Base-by-base conservation (phyloP, 2,329 filamentous ascomycete genomes). In the Botryotinia narcissicola region DNA sequence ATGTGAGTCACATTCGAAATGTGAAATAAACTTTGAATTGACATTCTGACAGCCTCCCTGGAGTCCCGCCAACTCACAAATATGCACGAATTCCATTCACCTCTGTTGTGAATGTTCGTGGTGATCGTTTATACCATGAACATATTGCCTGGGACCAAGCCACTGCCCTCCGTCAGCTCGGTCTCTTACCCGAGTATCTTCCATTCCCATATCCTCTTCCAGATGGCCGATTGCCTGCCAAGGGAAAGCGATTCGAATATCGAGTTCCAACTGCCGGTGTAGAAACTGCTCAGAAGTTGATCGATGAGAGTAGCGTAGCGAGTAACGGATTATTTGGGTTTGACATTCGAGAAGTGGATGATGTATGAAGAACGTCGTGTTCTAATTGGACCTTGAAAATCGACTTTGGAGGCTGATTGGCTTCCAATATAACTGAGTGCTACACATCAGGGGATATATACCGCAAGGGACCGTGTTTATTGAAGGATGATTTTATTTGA, bases 101-200 rank as follows among this genome's bases (percentile, higher is more conserved):
- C 0, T 85, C 87, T 4, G 84, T 93, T 0, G 90, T 93, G 7
- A 91, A 91, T 73, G 86, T 93, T 71, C 86, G 91, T 2, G 91
- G 91, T 3, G 90, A 92, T 78, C 84, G 90, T 0, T 81, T 93
- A 0, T 92, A 89, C 76, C 90, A 92, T 75, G 91, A 93, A 79
- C 91, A 93, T 77, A 92, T 93, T 61, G 83, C 86, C 22, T 93
- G 91, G 90, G 91, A 93, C 74, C 90, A 92, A 79, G 88, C 84
- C 0, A 90, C 88, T 0, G 86, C 88, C 2, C 82, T 93, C 16
- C 81, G 84, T 10, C 91, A 93, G 79, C 80, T 91, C 1, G 90
- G 88, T 0, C 79, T 92, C 32, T 79, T 93, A 69, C 79, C 79
- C 4, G 75, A 78, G 69, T 80, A 79, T 44, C 75, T 81, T 0